Evolutionary conservation across 768 basidiomycete genomes (phyloP).

Genomic region (Boletus rufocinnamomeus): DNA sequence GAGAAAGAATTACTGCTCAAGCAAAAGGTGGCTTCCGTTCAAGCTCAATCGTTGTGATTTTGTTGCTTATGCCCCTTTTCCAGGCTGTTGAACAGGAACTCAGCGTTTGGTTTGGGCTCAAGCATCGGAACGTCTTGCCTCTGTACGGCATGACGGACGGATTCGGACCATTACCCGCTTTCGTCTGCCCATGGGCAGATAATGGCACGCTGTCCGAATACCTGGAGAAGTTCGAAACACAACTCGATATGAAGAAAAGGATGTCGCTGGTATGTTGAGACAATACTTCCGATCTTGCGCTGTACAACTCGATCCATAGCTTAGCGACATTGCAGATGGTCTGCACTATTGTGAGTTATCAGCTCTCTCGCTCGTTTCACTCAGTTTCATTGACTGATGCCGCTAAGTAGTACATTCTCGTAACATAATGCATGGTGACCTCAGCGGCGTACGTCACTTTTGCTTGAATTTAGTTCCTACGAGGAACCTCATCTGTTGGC

Average conservation of each 20-base stretch:
- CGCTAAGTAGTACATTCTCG: conserved; percentile 24
- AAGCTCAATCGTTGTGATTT: not conserved
- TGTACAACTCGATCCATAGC: conserved; percentile 17
- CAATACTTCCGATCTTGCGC: not conserved
- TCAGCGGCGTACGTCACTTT: conserved; percentile 36
- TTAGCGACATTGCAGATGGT: conserved; percentile 27
- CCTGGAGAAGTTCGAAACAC: conserved; percentile 20
- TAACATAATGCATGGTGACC: conserved; percentile 41
- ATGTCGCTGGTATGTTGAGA: conserved; percentile 18
- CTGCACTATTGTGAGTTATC: conserved; percentile 22
- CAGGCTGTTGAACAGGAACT: conserved; percentile 34
- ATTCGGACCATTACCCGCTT: conserved; percentile 33
- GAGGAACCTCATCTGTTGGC: not conserved
- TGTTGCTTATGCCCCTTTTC: conserved; percentile 1
- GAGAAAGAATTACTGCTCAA: conserved; percentile 13
- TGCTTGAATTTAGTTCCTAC: not conserved
- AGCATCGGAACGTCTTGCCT: conserved; percentile 34
- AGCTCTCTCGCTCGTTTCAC: not conserved
- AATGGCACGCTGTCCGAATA: conserved; percentile 35
- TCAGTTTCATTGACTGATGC: not conserved
- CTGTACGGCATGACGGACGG: conserved; percentile 28
- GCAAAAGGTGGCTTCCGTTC: conserved; percentile 11
- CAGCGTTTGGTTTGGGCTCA: conserved; percentile 31
- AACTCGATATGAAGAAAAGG: conserved; percentile 17
- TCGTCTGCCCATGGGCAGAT: conserved; percentile 38